Conservation (phyloP, 352 stramenopile species). For the Peronospora farinosa region DNA sequence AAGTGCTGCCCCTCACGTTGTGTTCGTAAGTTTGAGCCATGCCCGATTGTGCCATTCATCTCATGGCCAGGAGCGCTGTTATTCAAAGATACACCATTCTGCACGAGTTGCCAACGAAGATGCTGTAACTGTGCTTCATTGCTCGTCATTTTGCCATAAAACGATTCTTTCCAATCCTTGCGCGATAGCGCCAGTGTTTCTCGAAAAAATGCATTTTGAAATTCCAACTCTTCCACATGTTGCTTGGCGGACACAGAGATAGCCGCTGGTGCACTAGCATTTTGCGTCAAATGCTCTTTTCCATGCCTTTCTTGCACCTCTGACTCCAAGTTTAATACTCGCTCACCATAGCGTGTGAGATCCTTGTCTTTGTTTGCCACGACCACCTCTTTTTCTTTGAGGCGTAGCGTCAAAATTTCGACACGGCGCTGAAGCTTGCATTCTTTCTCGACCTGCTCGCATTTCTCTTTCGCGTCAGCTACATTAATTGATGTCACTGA, state of each 20-base stretch:
- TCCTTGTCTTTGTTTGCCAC: constrained; percentile 40
- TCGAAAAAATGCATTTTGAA: constrained; percentile 52
- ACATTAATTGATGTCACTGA: background rate
- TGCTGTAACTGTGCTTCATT: constrained; percentile 51
- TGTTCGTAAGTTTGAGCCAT: constrained; percentile 12
- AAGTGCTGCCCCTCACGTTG: constrained; percentile 48
- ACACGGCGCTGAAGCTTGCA: constrained; percentile 69
- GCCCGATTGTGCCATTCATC: constrained; percentile 1
- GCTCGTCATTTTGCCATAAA: constrained; percentile 42
- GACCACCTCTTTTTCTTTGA: constrained; percentile 69
- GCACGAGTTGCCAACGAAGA: constrained; percentile 36
- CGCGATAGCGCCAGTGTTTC: constrained; percentile 57
- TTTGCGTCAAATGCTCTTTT: constrained; percentile 15
- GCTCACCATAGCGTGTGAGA: constrained; percentile 30
- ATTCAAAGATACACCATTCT: constrained; percentile 23
- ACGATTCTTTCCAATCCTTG: constrained; percentile 54
- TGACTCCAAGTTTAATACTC: constrained; percentile 30
- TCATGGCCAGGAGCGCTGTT: constrained; percentile 12
- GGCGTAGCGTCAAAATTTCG: constrained; percentile 47
- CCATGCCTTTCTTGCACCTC: constrained; percentile 29
- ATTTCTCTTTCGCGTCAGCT: constrained; percentile 11
- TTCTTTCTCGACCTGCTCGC: constrained; percentile 49
- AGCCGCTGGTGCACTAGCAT: constrained; percentile 1
- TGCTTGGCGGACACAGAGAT: constrained; percentile 12
- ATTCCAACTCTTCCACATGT: constrained; percentile 38